Conservation (phyloP, 805 yeast genomes). For the Saccharomycopsis sp. region DNA sequence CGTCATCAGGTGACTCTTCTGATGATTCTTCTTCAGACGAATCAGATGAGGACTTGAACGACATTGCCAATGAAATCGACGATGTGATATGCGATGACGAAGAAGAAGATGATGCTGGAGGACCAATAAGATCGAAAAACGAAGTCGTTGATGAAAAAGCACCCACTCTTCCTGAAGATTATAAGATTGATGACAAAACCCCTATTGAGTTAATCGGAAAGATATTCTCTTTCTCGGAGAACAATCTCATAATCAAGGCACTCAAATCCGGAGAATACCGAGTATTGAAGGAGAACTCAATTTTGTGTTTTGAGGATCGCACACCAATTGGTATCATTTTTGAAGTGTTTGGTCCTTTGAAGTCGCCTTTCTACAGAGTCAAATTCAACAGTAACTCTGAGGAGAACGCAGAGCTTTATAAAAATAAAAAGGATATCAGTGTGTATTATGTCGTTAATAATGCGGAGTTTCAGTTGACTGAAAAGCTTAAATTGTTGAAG, state of each 20-base stretch:
- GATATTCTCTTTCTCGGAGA: conserved; percentile 62
- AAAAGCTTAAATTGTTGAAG: conserved; percentile 56
- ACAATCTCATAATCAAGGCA: conserved; percentile 66
- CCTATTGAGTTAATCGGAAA: conserved; percentile 69
- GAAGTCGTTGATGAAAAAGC: conserved; percentile 67
- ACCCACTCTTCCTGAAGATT: conserved; percentile 61
- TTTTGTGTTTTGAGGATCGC: conserved; percentile 70
- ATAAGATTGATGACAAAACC: conserved; percentile 48
- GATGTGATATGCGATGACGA: conserved; percentile 25
- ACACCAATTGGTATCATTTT: conserved; percentile 67
- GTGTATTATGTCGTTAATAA: conserved; percentile 77
- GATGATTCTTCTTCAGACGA: conserved; percentile 20
- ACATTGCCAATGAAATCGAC: conserved; percentile 19
- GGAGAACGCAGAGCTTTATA: conserved; percentile 33
- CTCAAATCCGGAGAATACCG: conserved; percentile 74
- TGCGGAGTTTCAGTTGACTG: conserved; percentile 74
- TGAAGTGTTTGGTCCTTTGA: conserved; percentile 86
- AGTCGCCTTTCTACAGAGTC: conserved; percentile 74
- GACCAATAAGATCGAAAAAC: conserved; percentile 73
- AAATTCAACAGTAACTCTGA: conserved; percentile 50
- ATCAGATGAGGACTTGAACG: conserved; percentile 23
- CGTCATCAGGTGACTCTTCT: conserved; percentile 22
- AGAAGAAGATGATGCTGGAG: conserved; percentile 42
- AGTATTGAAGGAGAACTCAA: conserved; percentile 72
- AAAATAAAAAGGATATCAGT: conserved; percentile 43